A percentile compares a stretch with the other conserved stretches of the same genome.
phyloP scores from a whole-genome alignment of 768 basidiomycete species.

The Phallus indusiatus region DNA sequence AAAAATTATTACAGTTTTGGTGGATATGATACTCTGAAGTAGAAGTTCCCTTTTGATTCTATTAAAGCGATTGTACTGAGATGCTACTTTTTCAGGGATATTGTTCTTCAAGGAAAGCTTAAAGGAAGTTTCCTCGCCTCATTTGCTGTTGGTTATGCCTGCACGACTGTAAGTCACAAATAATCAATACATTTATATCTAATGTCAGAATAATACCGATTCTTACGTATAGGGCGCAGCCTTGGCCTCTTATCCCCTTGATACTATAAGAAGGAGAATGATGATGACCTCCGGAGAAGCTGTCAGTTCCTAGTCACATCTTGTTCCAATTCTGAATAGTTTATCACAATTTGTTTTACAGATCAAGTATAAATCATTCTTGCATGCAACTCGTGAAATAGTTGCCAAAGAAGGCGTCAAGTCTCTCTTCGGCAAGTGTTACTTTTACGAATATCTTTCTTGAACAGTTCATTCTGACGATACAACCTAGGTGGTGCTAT shows the following conservation, averaged over 20 bases:
- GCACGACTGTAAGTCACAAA: slow-evolving; percentile 25
- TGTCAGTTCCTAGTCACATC: slow-evolving; percentile 10
- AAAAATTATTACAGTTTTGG: slow-evolving; percentile 25
- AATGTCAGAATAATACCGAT: not conserved
- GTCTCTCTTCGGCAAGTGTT: slow-evolving; percentile 27
- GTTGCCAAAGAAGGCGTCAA: slow-evolving; percentile 30
- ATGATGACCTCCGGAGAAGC: slow-evolving; percentile 38
- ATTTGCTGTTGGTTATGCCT: slow-evolving; percentile 32
- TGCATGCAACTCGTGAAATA: slow-evolving; percentile 32
- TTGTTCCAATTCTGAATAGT: not conserved
- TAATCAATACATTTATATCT: too few species aligned
- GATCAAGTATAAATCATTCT: slow-evolving; percentile 30
- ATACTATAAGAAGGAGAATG: slow-evolving; percentile 37
- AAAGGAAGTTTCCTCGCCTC: slow-evolving; percentile 32
- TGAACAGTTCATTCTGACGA: not conserved
- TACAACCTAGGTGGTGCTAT: slow-evolving; percentile 4
- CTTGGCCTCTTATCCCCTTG: slow-evolving; percentile 32
- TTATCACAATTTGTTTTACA: slow-evolving; percentile 6
- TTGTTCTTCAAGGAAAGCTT: slow-evolving; percentile 29
- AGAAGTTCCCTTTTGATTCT: not conserved
- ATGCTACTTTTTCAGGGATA: slow-evolving; percentile 18
- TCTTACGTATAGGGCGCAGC: slow-evolving; percentile 24
- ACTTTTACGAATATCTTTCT: not conserved
- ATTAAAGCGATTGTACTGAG: not conserved
- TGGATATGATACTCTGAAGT: slow-evolving; percentile 31